phyloP scores from a whole-genome alignment of 345 rosid species.

The Heritiera fomes region DNA sequence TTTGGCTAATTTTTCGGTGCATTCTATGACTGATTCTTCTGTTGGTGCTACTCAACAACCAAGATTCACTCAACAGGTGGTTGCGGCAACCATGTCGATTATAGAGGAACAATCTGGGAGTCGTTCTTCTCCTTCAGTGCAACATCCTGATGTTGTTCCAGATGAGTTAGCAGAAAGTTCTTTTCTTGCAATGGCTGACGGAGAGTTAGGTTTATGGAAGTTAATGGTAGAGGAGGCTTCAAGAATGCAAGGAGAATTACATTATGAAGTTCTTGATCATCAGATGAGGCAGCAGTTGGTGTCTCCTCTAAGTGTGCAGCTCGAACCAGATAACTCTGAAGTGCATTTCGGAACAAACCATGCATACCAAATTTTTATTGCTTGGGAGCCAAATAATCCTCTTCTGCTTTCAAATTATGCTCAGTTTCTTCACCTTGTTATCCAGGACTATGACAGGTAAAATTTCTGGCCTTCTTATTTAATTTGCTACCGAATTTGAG shows the following conservation, averaged over 20 bases:
- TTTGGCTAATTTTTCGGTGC: constrained; percentile 61
- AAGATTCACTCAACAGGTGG: background rate
- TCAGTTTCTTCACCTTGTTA: constrained; percentile 59
- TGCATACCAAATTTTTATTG: constrained; percentile 52
- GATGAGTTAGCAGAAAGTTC: background rate
- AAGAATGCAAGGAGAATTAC: no score
- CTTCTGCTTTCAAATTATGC: constrained; percentile 72
- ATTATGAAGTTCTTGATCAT: no score
- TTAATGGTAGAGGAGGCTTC: no score
- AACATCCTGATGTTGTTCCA: background rate
- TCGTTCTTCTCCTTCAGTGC: no score
- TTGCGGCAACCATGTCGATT: background rate
- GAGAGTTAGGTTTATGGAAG: no score
- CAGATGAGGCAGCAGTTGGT: no score
- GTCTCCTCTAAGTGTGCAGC: no score
- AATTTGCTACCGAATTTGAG: no score
- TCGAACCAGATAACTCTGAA: no score
- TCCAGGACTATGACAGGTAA: constrained; percentile 64
- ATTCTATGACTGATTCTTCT: constrained; percentile 42
- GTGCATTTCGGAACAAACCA: constrained; percentile 39
- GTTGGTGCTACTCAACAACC: constrained; percentile 10
- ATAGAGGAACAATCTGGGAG: background rate
- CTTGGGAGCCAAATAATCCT: constrained; percentile 60
- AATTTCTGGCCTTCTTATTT: background rate
- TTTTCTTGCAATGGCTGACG: background rate